Percentiles rank a stretch among this genome's conserved stretches.
These are phyloP conservation scores for Wickerhamomyces ciferrii DNA, from an alignment of 805 yeast genomes.

Conservation along the genomic window DNA sequence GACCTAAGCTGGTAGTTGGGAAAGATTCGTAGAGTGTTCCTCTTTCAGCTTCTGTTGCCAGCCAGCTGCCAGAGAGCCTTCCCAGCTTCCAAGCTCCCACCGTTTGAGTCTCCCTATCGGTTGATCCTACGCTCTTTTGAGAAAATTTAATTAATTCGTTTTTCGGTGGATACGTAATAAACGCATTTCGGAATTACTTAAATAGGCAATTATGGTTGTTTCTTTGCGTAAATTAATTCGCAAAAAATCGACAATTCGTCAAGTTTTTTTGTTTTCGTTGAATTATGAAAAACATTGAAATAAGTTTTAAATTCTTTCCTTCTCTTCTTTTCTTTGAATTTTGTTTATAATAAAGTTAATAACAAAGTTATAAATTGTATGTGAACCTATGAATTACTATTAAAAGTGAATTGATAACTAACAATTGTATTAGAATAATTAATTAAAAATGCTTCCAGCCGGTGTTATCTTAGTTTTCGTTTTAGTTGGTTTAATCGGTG, in stretches of 20 bases:
- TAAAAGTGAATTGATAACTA: not conserved
- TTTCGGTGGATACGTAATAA: not conserved
- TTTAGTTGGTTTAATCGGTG: conserved; percentile 22
- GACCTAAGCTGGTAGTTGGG: too few relatives aligned
- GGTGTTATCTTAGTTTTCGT: conserved; percentile 28
- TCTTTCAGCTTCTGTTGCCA: too few relatives aligned
- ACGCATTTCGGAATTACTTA: not conserved
- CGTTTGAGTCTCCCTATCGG: too few relatives aligned
- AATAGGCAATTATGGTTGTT: not conserved
- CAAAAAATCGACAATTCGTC: not conserved
- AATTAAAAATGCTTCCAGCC: conserved; percentile 23
- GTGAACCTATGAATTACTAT: too few relatives aligned
- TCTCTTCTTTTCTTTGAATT: not conserved
- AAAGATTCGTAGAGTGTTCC: too few relatives aligned
- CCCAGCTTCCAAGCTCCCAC: too few relatives aligned
- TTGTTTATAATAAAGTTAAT: not conserved
- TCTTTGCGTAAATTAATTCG: not conserved
- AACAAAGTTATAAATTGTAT: not conserved
- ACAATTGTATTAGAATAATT: not conserved
- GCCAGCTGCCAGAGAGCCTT: too few relatives aligned
- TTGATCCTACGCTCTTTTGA: too few relatives aligned
- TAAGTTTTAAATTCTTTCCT: not conserved
- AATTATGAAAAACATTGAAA: not conserved
- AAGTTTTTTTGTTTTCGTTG: not conserved
- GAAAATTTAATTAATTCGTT: not conserved